Conservation (phyloP, 495 filamentous ascomycete species). For the Terfezia boudieri region DNA sequence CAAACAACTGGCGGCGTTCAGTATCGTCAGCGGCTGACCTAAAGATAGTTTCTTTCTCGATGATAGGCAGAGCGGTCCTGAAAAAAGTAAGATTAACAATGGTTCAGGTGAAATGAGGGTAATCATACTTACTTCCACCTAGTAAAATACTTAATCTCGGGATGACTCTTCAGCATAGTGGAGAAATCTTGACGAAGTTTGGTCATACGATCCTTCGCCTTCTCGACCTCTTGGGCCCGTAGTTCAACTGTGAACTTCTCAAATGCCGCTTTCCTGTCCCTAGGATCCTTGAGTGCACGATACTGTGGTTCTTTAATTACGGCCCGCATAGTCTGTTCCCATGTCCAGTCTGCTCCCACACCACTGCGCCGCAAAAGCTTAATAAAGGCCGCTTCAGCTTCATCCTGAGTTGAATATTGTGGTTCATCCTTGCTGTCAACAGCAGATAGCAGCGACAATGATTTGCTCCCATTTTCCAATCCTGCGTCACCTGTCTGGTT, state of each 20-base stretch:
- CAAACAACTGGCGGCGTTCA: constrained; percentile 79
- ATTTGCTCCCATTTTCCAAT: constrained; percentile 12
- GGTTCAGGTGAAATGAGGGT: background rate
- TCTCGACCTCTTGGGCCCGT: constrained; percentile 79
- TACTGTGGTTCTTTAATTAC: constrained; percentile 91
- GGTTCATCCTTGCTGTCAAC: constrained; percentile 39
- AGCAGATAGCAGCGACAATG: constrained; percentile 13
- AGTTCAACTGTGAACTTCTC: constrained; percentile 89
- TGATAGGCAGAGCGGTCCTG: constrained; percentile 72
- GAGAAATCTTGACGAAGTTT: constrained; percentile 87
- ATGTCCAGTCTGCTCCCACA: constrained; percentile 77
- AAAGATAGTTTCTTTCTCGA: constrained; percentile 89
- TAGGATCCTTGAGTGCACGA: constrained; percentile 79
- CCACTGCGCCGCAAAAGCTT: constrained; percentile 70
- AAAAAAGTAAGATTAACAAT: background rate
- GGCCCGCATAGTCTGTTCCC: constrained; percentile 70
- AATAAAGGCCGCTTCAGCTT: constrained; percentile 83
- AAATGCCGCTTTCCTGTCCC: constrained; percentile 75
- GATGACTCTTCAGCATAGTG: constrained; percentile 87
- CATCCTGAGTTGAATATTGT: constrained; percentile 64
- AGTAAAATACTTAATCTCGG: constrained; percentile 94
- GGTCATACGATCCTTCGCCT: constrained; percentile 78
- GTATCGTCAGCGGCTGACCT: constrained; percentile 69
- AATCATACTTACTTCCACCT: constrained; percentile 46
- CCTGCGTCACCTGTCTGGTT: constrained; percentile 8